Evolutionary conservation across 2,329 filamentous ascomycete species (phyloP).

Genomic region (Chrysoporthe puriensis): DNA sequence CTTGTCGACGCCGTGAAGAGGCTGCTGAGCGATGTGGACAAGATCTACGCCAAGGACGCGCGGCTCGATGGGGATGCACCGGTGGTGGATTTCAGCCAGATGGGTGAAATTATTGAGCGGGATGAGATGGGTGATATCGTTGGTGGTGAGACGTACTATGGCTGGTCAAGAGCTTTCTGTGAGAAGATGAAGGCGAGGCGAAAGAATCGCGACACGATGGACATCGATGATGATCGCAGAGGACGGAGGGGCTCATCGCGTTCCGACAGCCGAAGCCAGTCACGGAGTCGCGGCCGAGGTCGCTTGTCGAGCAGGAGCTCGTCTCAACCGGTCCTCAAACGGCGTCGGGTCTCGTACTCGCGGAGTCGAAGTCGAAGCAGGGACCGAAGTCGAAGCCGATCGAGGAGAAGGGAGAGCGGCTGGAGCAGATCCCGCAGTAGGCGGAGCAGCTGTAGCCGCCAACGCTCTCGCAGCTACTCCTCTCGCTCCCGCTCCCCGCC

Average conservation of each 20-base stretch:
- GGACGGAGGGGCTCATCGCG: slow-evolving; percentile 42
- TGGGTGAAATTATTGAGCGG: slow-evolving; percentile 70
- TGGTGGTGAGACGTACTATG: slow-evolving; percentile 78
- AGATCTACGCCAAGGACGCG: slow-evolving; percentile 64
- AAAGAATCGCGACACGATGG: slow-evolving; percentile 37
- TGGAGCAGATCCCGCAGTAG: slow-evolving; percentile 13
- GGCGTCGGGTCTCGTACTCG: slow-evolving; percentile 44
- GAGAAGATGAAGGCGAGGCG: slow-evolving; percentile 73
- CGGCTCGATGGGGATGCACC: slow-evolving; percentile 47
- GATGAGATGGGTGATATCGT: slow-evolving; percentile 69
- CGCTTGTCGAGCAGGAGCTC: slow-evolving; percentile 41
- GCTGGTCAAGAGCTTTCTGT: slow-evolving; percentile 82
- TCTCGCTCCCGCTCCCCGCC: slow-evolving; percentile 28
- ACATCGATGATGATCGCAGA: slow-evolving; percentile 34
- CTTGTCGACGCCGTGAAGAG: slow-evolving; percentile 70
- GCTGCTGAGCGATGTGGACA: slow-evolving; percentile 71
- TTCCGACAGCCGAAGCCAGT: slow-evolving; percentile 38
- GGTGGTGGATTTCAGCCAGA: slow-evolving; percentile 69
- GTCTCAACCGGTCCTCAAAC: slow-evolving; percentile 44
- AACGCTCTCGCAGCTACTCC: slow-evolving; percentile 32
- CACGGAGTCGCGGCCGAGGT: slow-evolving; percentile 35
- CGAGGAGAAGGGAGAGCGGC: slow-evolving; percentile 28
- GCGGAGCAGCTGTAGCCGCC: slow-evolving; percentile 35
- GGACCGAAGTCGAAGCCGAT: slow-evolving; percentile 25
- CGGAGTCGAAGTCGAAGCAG: slow-evolving; percentile 35